Conservation (phyloP, 2,329 filamentous ascomycete genomes). For the Aspergillus ibericus region DNA sequence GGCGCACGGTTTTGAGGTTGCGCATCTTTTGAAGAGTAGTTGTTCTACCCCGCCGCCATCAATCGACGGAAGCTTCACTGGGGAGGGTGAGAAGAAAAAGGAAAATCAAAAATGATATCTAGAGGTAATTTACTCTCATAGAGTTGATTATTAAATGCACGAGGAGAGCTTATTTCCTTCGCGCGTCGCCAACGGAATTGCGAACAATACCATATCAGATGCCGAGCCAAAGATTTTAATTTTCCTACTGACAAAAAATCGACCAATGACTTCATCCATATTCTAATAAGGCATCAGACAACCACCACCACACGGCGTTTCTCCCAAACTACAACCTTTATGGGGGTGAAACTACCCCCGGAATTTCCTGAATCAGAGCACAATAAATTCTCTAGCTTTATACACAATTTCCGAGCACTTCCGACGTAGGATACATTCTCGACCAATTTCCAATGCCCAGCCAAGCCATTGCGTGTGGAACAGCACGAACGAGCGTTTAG, state of each 20-base stretch:
- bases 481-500: conserved; percentile 28
- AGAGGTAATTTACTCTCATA: not conserved
- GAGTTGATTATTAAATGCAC: conserved; percentile 1
- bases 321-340: conserved; percentile 12
- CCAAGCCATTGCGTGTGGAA: conserved; percentile 19
- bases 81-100: conserved; percentile 7
- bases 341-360: not conserved
- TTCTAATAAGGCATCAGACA: conserved; percentile 28
- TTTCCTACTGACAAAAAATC: conserved; percentile 35
- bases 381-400: conserved; percentile 41
- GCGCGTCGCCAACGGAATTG: conserved; percentile 14
- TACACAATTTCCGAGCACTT: conserved; percentile 38
- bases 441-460: conserved; percentile 21
- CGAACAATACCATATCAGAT: conserved; percentile 24
- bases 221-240: conserved; percentile 39
- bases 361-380: conserved; percentile 20
- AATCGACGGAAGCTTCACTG: conserved; percentile 21
- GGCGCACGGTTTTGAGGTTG: conserved; percentile 78
- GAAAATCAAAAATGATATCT: conserved; percentile 1
- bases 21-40: conserved; percentile 62
- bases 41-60: conserved; percentile 40
- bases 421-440: conserved; percentile 22
- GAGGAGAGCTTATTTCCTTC: conserved; percentile 4
- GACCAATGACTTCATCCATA: conserved; percentile 47
- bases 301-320: conserved; percentile 19